These are phyloP conservation scores for Camelina laxa DNA, from an alignment of 345 rosid genomes.

Conservation along the genomic window DNA sequence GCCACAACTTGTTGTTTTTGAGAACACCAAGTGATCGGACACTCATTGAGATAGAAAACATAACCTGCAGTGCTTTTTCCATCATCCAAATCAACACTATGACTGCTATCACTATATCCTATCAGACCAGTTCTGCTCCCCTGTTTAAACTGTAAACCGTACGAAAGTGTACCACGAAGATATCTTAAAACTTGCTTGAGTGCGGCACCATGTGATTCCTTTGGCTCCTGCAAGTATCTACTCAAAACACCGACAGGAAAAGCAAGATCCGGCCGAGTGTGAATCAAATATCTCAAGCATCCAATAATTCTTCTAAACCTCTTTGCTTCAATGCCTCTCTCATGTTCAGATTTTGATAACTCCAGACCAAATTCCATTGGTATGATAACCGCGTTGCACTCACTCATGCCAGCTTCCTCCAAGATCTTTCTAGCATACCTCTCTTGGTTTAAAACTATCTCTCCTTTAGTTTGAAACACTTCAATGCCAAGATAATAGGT, in stretches of 20 bases:
- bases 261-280: neutral
- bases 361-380: neutral
- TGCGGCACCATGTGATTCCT: neutral
- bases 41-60: too few species aligned
- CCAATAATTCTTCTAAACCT: neutral
- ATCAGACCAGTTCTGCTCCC: fast-evolving
- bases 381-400: neutral
- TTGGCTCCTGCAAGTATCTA: neutral
- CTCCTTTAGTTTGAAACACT: neutral
- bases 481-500: neutral
- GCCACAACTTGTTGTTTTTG: too few species aligned
- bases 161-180: neutral
- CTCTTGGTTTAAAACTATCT: neutral
- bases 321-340: neutral
- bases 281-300: neutral
- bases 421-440: neutral
- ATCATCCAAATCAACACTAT: too few species aligned
- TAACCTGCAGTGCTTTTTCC: too few species aligned
- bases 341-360: neutral
- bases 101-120: neutral
- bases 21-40: too few species aligned
- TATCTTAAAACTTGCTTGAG: neutral
- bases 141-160: neutral
- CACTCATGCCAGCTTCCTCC: neutral
- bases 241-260: neutral